Percentiles rank a stretch among this genome's conserved stretches.
Conservation (phyloP, 2,329 filamentous ascomycete genomes). For the Fusarium sp. region DNA sequence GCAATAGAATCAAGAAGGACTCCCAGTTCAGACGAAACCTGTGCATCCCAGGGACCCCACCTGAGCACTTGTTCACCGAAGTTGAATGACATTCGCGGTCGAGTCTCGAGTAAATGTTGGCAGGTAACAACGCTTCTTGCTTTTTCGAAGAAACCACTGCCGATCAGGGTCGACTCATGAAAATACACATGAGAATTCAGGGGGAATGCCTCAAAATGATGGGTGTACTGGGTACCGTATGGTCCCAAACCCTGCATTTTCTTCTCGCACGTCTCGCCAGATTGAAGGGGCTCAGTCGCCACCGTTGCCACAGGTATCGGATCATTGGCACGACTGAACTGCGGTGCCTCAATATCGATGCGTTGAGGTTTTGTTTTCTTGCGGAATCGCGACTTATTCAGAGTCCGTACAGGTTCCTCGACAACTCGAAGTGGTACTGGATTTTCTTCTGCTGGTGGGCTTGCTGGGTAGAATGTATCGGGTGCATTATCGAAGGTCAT, state of each 20-base stretch:
- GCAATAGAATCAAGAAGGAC: conserved; percentile 69
- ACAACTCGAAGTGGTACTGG: conserved; percentile 39
- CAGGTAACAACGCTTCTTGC: conserved; percentile 50
- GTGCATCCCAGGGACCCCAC: conserved; percentile 69
- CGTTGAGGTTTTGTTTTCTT: conserved; percentile 59
- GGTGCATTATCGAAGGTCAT: conserved; percentile 30
- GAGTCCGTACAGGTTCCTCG: conserved; percentile 5
- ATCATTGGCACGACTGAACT: conserved; percentile 65
- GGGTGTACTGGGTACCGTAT: conserved; percentile 70
- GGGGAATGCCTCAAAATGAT: conserved; percentile 72
- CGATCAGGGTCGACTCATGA: conserved; percentile 69
- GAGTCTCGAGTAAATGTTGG: conserved; percentile 46
- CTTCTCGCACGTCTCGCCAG: conserved; percentile 32
- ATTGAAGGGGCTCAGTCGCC: conserved; percentile 13
- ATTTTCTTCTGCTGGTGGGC: conserved; percentile 43
- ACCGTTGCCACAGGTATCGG: conserved; percentile 53
- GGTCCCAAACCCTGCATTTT: conserved; percentile 66
- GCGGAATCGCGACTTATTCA: conserved; percentile 51
- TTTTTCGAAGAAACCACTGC: conserved; percentile 62
- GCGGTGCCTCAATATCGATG: conserved; percentile 63
- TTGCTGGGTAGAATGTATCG: conserved; percentile 33
- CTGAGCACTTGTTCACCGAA: conserved; percentile 62
- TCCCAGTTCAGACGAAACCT: conserved; percentile 70
- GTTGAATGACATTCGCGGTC: conserved; percentile 55
- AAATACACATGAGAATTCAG: conserved; percentile 68